A percentile compares a stretch with the other conserved stretches of the same genome.
Evolutionary conservation across 805 yeast species (phyloP).

Genomic region (Candida odintsovae): DNA sequence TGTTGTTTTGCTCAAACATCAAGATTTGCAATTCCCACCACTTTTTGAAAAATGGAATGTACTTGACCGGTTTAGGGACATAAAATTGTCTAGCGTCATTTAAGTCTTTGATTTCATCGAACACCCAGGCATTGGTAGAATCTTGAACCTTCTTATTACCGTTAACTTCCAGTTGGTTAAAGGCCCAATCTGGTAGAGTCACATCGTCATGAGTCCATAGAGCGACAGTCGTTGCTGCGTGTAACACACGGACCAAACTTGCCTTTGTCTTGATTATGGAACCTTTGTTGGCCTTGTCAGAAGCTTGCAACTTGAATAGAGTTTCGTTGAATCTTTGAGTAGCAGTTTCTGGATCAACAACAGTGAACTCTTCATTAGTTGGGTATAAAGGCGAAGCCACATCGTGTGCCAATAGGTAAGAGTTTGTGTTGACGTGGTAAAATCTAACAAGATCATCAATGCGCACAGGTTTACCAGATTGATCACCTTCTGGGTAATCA

Average conservation of each 20-base stretch:
- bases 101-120: slow-evolving; percentile 65
- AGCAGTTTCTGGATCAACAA: slow-evolving; percentile 58
- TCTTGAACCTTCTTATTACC: slow-evolving; percentile 83
- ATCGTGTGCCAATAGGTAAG: slow-evolving; percentile 82
- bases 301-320: slow-evolving; percentile 65
- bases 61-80: slow-evolving; percentile 57
- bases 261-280: slow-evolving; percentile 63
- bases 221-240: slow-evolving; percentile 83
- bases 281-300: slow-evolving; percentile 44
- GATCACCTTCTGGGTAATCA: slow-evolving; percentile 35
- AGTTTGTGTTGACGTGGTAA: slow-evolving; percentile 74
- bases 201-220: slow-evolving; percentile 89
- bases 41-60: slow-evolving; percentile 71
- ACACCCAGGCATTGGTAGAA: slow-evolving; percentile 63
- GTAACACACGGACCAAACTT: slow-evolving; percentile 64
- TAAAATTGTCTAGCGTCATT: slow-evolving; percentile 57
- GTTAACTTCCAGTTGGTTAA: slow-evolving; percentile 85
- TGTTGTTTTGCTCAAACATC: slow-evolving; percentile 93
- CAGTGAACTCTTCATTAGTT: slow-evolving; percentile 91
- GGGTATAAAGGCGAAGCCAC: slow-evolving; percentile 92
- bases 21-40: slow-evolving; percentile 83
- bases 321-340: slow-evolving; percentile 61
- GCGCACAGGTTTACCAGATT: slow-evolving; percentile 43
- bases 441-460: slow-evolving; percentile 76
- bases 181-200: slow-evolving; percentile 92